Base-by-base conservation (phyloP, 2,329 filamentous ascomycete genomes). In the Monosporascus sp. region DNA sequence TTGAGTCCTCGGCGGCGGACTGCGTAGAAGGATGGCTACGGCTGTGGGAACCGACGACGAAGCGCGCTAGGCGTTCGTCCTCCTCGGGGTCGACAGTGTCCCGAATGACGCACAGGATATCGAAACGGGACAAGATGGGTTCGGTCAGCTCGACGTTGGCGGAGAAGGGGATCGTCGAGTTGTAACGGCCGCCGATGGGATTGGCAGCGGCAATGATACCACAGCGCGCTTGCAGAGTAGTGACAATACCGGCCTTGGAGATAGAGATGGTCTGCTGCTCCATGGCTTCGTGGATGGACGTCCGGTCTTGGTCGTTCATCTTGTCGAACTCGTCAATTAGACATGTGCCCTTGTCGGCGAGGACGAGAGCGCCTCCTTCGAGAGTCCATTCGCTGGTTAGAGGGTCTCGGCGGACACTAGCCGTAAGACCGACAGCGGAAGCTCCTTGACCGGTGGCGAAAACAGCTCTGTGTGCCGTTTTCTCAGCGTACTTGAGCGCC, bases 211-310 rank as follows among this genome's bases (percentile, higher is more conserved):
- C 94, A 59, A 99, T 91, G 61, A 99, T 95, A 51, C 92, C 91
- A 70, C 94, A 99, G 39, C 94, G 88, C 44, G 94, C 94, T 70
- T 99, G 93, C 1, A 99, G 79, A 0, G 94, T 97, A 1, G 94
- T 99, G 44, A 99, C 94, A 56, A 99, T 99, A 72, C 94, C 94
- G 1, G 94, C 94, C 70, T 99, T 99, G 59, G 91, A 96, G 66
- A 99, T 99, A 56, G 93, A 97, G 61, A 99, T 99, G 1, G 94
- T 99, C 74, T 99, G 94, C 72, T 99, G 94, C 72, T 99, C 94
- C 94, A 99, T 99, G 55, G 94, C 94, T 78, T 99, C 94, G 80
- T 99, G 94, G 62, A 99, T 99, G 7, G 91, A 96, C 1, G 94
- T 97, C 59, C 94, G 85, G 70, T 99, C 94, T 68, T 97, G 91